These are phyloP conservation scores for Mycena capillaripes DNA, from an alignment of 768 basidiomycete genomes.

Conservation along the genomic window DNA sequence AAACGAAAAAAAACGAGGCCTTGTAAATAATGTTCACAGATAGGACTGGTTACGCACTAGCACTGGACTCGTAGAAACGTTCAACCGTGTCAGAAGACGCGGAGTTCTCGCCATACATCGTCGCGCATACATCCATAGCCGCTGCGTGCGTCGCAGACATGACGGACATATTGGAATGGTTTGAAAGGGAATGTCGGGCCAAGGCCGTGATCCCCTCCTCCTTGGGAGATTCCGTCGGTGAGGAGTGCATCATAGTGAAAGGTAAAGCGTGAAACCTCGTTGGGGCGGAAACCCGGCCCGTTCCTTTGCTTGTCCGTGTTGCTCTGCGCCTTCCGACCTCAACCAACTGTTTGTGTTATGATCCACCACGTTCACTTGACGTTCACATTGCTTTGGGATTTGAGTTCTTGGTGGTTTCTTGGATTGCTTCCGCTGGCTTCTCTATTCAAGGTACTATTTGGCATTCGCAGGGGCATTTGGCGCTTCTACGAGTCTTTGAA, in stretches of 20 bases:
- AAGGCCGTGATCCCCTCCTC: conserved; percentile 1
- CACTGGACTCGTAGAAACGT: conserved; percentile 79
- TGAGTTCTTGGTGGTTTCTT: too few species aligned
- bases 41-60: conserved; percentile 61
- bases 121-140: conserved; percentile 78
- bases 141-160: conserved; percentile 63
- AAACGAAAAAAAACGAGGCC: conserved; percentile 28
- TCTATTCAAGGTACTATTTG: background rate
- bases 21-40: conserved; percentile 20
- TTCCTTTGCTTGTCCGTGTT: background rate
- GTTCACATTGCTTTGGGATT: background rate
- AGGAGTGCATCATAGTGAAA: conserved; percentile 7
- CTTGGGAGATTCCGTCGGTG: background rate
- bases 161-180: conserved; percentile 52
- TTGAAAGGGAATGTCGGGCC: conserved; percentile 24
- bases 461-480: background rate
- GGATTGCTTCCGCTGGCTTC: background rate
- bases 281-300: conserved; percentile 19
- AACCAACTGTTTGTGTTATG: too few species aligned
- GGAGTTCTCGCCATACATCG: conserved; percentile 73
- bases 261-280: conserved; percentile 18
- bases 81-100: conserved; percentile 67
- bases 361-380: background rate
- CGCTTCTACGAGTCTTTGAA: background rate
- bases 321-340: background rate